phyloP scores from a whole-genome alignment of 805 yeast species.

The Maudiozyma pseudohumilis region DNA sequence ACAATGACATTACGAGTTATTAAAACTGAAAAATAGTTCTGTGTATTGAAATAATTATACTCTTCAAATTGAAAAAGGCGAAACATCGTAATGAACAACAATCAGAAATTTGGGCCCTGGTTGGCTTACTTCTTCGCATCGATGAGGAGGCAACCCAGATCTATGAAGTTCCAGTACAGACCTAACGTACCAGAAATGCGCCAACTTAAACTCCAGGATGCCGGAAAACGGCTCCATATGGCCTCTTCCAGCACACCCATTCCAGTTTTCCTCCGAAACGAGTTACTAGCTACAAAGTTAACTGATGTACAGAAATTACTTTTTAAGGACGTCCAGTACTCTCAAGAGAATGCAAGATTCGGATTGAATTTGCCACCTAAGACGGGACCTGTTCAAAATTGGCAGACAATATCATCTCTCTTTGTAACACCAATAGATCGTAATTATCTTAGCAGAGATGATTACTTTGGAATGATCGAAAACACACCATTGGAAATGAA shows the following conservation, averaged over 20 bases:
- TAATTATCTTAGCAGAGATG: not conserved
- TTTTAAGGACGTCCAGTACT: not conserved
- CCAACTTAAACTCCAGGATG: not conserved
- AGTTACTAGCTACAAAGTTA: not conserved
- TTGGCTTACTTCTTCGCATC: slow-evolving; percentile 5
- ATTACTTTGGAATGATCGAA: not conserved
- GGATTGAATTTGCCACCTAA: not conserved
- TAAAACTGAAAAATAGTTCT: too few relatives aligned
- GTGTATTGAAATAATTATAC: too few relatives aligned
- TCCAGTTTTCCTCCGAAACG: not conserved
- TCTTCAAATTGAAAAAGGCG: too few relatives aligned
- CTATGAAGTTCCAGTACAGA: slow-evolving; percentile 7
- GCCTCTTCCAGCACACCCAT: not conserved
- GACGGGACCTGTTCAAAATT: not conserved
- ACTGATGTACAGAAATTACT: slow-evolving; percentile 1
- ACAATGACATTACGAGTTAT: too few relatives aligned
- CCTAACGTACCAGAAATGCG: slow-evolving; percentile 8
- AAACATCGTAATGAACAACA: not conserved
- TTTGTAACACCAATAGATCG: not conserved
- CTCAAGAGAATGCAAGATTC: not conserved
- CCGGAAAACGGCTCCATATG: not conserved
- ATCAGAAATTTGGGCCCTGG: slow-evolving; percentile 2
- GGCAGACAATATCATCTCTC: not conserved
- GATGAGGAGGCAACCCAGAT: slow-evolving; percentile 3
- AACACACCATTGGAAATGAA: slow-evolving; percentile 1